Evolutionary conservation across 1,284 basidiomycete species (phyloP), one percentile per base, ranked within the genome.

Genomic region (Taiwanofungus camphoratus): DNA sequence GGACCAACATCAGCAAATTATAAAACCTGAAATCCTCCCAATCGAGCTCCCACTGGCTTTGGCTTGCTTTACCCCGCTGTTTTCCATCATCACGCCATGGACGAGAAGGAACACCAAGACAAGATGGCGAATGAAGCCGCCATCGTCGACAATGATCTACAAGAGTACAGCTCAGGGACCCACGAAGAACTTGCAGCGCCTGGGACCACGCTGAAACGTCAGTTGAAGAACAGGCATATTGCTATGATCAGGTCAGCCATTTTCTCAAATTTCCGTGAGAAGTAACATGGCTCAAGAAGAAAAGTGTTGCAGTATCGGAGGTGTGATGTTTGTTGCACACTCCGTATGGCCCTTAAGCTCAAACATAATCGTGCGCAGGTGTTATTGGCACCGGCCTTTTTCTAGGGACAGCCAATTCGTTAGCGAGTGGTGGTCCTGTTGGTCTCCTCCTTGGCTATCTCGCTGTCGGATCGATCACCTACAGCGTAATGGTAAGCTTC

Each of bases 311-410:
- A 67, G 64, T 64, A 67, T 67, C 41, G 64, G 64, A 45, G 65
- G 63, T 53, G 44, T 19, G 48, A 16, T 7, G 18, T 45, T n/a
- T 8, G 4, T 13, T 4, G 27, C 22, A 7, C 12, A 13, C 6
- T 6, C 13, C 1, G 19, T 31, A 30, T 36, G 22, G 26, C 12
- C 15, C n/a, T n/a, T n/a, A 34, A 8, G n/a, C n/a, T n/a, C 15
- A 13, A 34, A 33, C 19, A 29, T 12, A 42, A 42, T 42, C 29
- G 41, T 21, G 39, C 76, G 72, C 70, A 80, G 81, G 84, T 65
- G 86, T 88, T 46, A 87, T 88, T 51, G 86, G 85, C 44, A 87
- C 84, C 42, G 77, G 79, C 51, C 66, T 83, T 20, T 82, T 81
- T 62, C 62, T 86, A 49, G 82, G 84, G 40, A 85, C 82, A 8